Percentiles rank a stretch among this genome's conserved stretches.
phyloP scores from a whole-genome alignment of 495 filamentous ascomycete species.

The Penicillium cataractarum region DNA sequence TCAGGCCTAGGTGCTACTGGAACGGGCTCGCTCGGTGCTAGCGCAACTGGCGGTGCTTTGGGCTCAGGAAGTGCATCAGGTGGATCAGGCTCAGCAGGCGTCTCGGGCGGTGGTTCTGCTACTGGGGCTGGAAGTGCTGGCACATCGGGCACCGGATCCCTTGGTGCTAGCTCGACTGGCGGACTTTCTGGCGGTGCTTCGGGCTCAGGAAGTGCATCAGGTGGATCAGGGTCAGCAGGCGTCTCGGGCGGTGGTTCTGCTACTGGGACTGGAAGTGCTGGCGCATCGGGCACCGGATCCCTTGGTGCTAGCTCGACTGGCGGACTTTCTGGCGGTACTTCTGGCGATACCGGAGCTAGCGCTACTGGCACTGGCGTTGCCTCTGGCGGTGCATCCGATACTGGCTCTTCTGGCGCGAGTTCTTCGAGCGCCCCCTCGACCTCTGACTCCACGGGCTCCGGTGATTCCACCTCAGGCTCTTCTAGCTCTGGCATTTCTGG shows the following conservation, averaged over 20 bases:
- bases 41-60: conserved; percentile 5
- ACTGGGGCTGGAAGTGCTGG: not conserved
- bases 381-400: conserved; percentile 7
- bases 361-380: not conserved
- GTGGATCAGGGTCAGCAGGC: not conserved
- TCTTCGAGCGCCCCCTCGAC: conserved; percentile 12
- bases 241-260: not conserved
- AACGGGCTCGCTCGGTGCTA: not conserved
- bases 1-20: not conserved
- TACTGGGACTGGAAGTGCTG: not conserved
- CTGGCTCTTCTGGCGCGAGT: conserved; percentile 17
- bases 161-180: too few species aligned
- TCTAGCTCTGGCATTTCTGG: conserved; percentile 16
- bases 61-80: conserved; percentile 3
- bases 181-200: conserved; percentile 9
- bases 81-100: not conserved
- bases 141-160: too few species aligned
- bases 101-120: not conserved
- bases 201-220: not conserved
- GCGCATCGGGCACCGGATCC: not conserved
- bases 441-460: conserved; percentile 12
- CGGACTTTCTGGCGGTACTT: conserved; percentile 5
- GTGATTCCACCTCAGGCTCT: conserved; percentile 19
- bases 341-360: not conserved
- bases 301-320: not conserved